Evolutionary conservation across 116 monocot genomes (phyloP), one percentile per base, ranked within the genome.

Genomic region (Iris pallida): DNA sequence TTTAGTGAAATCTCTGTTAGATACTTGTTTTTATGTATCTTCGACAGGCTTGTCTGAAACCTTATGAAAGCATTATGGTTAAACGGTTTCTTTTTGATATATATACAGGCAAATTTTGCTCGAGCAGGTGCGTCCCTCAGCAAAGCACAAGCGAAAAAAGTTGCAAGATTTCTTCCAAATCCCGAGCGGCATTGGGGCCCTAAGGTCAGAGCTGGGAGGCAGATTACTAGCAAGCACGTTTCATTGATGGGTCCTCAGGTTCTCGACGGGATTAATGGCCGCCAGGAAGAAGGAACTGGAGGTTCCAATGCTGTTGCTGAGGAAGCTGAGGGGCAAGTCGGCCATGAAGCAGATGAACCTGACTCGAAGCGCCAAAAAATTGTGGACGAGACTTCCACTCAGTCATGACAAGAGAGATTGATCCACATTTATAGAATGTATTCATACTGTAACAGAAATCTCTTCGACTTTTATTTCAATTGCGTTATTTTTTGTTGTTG

Each of bases 181-280:
- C 95, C 95, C 0, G 95, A 95, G 66, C 81, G 83, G 49, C 85
- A 88, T 51, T 95, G 95, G 95, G 88, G 88, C 7, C 90, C 95
- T 0, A 95, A 90, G 68, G 81, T 90, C 49, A 83, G 77, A 61
- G 90, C 90, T 0, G 90, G 95, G 4, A 67, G 95, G 58, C 80
- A 83, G 66, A 90, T 95, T 63, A 95, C 85, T 30, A 83, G 85
- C 77, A 90, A 95, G 66, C 92, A 91, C 53, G 75, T 66, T 4
- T 91, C 91, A 16, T 74, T 91, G n/a, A 53, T 91, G 75, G 91
- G 91, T 16, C 59, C 67, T 1, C 42, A 67, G 42, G 67, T 54
- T 53, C 49, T 67, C 13, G 42, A 55, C 5, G 30, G 48, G 49
- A 16, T 16, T 43, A 67, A 53, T 4, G 43, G 8, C 11, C 8